phyloP scores from a whole-genome alignment of 768 basidiomycete genomes.

The Phanerodontia chrysosporium region DNA sequence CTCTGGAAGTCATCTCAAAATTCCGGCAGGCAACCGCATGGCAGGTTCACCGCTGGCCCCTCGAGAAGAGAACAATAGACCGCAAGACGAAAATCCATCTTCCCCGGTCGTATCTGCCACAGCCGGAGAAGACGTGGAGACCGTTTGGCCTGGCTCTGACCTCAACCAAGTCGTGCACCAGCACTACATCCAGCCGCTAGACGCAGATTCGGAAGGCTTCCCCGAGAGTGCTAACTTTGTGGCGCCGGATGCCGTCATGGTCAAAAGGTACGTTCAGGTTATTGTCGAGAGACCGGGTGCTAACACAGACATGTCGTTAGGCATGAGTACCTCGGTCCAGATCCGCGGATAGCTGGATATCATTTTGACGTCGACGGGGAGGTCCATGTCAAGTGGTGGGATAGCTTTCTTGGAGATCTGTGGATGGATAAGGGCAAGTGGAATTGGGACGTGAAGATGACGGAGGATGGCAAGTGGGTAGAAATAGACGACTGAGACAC shows the following conservation, averaged over 20 bases:
- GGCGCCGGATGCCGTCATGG: slow-evolving; percentile 29
- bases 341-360: slow-evolving; percentile 41
- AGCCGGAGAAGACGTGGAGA: slow-evolving; percentile 32
- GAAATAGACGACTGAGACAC: slow-evolving; percentile 28
- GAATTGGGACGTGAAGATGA: slow-evolving; percentile 31
- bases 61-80: slow-evolving; percentile 29
- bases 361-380: slow-evolving; percentile 33
- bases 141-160: slow-evolving; percentile 29
- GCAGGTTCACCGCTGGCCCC: slow-evolving; percentile 37
- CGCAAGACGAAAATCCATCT: slow-evolving; percentile 32
- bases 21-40: slow-evolving; percentile 33
- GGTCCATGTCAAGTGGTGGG: slow-evolving; percentile 41
- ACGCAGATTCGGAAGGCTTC: slow-evolving; percentile 18
- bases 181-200: slow-evolving; percentile 21
- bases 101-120: slow-evolving; percentile 36
- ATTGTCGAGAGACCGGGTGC: too few species aligned
- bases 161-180: slow-evolving; percentile 35
- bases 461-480: slow-evolving; percentile 34
- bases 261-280: slow-evolving; percentile 24
- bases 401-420: slow-evolving; percentile 38
- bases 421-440: slow-evolving; percentile 41
- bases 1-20: slow-evolving; percentile 27
- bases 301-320: slow-evolving; percentile 19
- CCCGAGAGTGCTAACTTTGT: slow-evolving; percentile 27
- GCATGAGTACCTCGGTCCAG: slow-evolving; percentile 42